phyloP scores from a whole-genome alignment of 164 flowering plant genomes.

The Magnolia sinica region DNA sequence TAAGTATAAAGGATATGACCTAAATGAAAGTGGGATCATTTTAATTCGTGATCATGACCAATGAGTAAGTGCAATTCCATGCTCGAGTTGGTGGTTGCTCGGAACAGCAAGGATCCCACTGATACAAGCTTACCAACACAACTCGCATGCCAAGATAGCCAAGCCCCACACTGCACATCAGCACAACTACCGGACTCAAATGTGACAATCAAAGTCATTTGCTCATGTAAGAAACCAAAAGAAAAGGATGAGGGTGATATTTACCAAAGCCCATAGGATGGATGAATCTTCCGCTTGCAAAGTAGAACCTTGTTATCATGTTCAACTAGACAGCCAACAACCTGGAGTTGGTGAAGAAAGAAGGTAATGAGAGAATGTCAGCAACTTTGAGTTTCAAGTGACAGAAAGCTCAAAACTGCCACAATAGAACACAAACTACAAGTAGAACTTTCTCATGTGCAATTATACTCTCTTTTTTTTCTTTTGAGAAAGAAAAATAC shows the following conservation, averaged over 20 bases:
- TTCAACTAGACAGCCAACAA: conserved; percentile 92
- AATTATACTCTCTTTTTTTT: no score
- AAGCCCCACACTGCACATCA: neutral
- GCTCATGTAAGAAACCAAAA: neutral
- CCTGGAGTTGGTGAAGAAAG: conserved; percentile 33
- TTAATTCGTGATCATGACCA: neutral
- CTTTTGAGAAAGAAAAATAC: no score
- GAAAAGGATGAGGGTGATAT: conserved; percentile 11
- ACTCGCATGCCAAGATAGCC: neutral
- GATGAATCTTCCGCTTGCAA: conserved; percentile 88
- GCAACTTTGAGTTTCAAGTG: neutral
- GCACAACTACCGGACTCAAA: neutral
- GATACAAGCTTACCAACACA: neutral
- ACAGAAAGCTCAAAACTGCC: no score
- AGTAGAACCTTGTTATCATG: conserved; percentile 80
- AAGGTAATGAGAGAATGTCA: neutral
- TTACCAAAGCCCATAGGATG: conserved; percentile 91
- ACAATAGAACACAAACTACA: no score
- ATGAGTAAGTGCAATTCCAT: neutral
- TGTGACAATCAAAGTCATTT: neutral
- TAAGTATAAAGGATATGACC: no score
- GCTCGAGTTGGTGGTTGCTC: neutral
- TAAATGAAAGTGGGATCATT: no score
- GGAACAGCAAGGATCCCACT: neutral
- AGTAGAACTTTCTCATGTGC: no score